Base-by-base conservation (phyloP, 1,284 basidiomycete genomes). In the Takashimella tepidaria region DNA sequence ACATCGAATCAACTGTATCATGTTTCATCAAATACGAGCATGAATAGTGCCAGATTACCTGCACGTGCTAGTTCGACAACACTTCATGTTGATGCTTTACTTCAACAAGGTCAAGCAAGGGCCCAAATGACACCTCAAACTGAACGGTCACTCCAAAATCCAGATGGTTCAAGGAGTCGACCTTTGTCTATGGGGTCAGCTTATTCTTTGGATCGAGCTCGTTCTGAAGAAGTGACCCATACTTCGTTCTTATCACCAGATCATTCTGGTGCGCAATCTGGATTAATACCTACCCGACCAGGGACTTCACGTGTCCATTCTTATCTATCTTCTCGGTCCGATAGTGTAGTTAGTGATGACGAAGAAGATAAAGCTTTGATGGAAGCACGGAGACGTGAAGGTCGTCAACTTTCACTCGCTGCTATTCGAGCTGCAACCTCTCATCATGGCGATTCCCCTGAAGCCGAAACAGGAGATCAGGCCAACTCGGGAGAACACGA, bases 21-120 rank as follows among this genome's bases (percentile, higher is more conserved):
- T 16, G 31, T 25, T 12, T 20, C 23, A 12, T 61, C 60, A 0
- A 53, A 59, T 16, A 41, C 46, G 23, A 59, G 54, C 31, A 20
- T 55, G 23, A 43, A 55, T 37, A 49, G 41, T 41, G 51, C 27
- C 12, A 48, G 41, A 13, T 45, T 56, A 27, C 54, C 66, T 3
- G 68, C 68, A 1, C 52, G 63, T 49, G 60, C 63, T 0, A 66
- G 64, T 45, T 66, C 64, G 22, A 74, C 70, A 2, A 74, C 70
- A 2, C 57, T 74, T 10, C 61, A 72, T 54, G 62, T 71, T 44
- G 69, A 72, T 51, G 57, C 66, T 3, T 44, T 71, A 2, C 46
- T 68, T 0, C 56, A 62, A 46, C 60, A 64, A 13, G 66, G 66
- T 23, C 57, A 62, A 24, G 59, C 55, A 3, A 37, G 65, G 2